Base-by-base conservation (phyloP, 805 yeast genomes). In the Yarrowia phangngaensis region DNA sequence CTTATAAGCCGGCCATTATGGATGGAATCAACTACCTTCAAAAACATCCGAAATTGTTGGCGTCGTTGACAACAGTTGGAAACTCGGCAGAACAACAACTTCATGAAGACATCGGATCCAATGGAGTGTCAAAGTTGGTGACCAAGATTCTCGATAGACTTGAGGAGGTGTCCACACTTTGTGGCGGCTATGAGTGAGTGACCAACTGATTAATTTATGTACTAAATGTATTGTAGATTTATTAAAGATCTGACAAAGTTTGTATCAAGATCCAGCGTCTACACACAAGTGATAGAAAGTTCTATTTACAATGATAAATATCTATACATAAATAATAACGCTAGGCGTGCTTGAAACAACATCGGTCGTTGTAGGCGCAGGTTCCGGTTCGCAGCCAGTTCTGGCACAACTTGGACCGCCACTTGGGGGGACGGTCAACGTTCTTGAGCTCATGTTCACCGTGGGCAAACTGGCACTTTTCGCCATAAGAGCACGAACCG, bases 391-490 rank as follows among this genome's bases (percentile, higher is more conserved):
- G 82, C 16, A 78, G 61, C 95, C 95, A 88, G 64, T 88, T 88
- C 54, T 80, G 82, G 69, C 97, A 88, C 12, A 89, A 84, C 68
- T 88, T 88, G 11, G 95, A 84, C 62, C 95, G 79, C 83, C 90
- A 88, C 61, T 87, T 88, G 49, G 80, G 78, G 8, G 88, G 81
- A 53, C 90, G 73, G 53, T 79, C 81, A 34, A 86, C 80, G 9
- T 65, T 57, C 64, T 85, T 85, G 58, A 88, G 70, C 64, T 88
- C 96, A 49, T 74, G 68, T 29, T 75, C 71, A 14, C 97, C 96
- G 61, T 88, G 97, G 5, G 96, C 96, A 72, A 88, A 88, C 68
- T 88, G 96, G 64, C 97, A 88, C 69, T 88, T 88, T 55, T 76
- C 74, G 2, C 95, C 95, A 63, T 88, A 88, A 12, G 95, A 95